Conservation (phyloP, 1,139 yeast species). For the Lodderomyces metapsilosis region DNA sequence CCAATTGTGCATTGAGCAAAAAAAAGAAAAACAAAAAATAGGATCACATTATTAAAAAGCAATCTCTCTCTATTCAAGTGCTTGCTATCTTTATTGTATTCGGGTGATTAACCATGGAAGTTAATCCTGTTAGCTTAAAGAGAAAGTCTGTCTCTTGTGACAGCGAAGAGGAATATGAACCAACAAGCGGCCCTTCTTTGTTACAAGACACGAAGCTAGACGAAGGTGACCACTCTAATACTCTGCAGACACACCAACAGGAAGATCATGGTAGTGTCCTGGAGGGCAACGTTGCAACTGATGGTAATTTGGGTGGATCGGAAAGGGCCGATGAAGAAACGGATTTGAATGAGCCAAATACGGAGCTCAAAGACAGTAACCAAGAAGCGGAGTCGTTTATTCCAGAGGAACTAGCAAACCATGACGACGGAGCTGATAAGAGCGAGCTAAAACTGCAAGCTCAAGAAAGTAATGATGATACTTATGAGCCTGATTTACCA, state of each 20-base stretch:
- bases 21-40: not conserved
- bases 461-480: not conserved
- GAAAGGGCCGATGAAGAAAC: not conserved
- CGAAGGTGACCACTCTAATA: not conserved
- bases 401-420: not conserved
- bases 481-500: conserved; percentile 4
- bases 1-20: too few species aligned
- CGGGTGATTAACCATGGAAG: not conserved
- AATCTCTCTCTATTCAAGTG: not conserved
- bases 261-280: not conserved
- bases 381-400: not conserved
- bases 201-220: not conserved
- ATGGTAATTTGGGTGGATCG: not conserved
- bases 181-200: not conserved
- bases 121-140: not conserved
- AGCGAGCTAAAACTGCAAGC: not conserved
- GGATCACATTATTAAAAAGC: not conserved
- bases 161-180: not conserved
- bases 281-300: not conserved
- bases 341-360: not conserved
- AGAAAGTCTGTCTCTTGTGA: not conserved
- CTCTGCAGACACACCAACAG: not conserved
- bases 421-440: not conserved
- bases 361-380: too few species aligned
- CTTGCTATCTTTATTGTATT: too few species aligned